Base-by-base conservation (phyloP, 1,139 yeast genomes). In the Taiozyma sp. region DNA sequence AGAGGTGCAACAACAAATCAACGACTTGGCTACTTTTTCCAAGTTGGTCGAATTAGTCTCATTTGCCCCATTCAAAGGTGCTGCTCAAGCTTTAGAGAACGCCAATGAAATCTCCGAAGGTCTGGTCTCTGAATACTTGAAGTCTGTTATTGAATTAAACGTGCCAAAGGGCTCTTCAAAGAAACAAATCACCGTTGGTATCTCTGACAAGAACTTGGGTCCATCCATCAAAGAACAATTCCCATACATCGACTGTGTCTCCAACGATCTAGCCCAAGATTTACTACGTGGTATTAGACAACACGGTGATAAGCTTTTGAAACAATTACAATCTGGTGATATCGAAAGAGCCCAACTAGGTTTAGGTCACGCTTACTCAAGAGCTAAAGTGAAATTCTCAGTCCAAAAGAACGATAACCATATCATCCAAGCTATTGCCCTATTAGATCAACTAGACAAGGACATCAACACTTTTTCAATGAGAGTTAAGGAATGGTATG, bases 401-500 rank as follows among this genome's bases (percentile, higher is more conserved):
- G 97, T 95, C 51, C 97, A 93, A 75, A 93, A 93, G 80, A 93
- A 93, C 70, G 99, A 93, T 72, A 93, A 93, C 78, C 98, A 93
- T 74, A 93, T 93, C 69, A 93, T 93, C 67, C 99, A 95, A 76
- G 97, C 99, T 50, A 93, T 93, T 75, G 98, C 99, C 45, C 76
- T 93, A 60, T 81, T 93, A 63, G 99, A 93, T 70, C 97, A 95
- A 70, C 82, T 93, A 62, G 99, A 93, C 74, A 93, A 93, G 76
- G 99, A 93, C 68, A 83, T 93, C 70, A 93, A 93, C 75, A 93
- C 98, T 53, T 93, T 88, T 72, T 93, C 98, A 57, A 93, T 93
- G 99, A 85, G 99, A 77, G 91, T 88, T 67, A 93, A 93, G 79
- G 99, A 93, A 76, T 93, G 99, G 99, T 93, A 93, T 74, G 98